Conservation (phyloP, 495 filamentous ascomycete genomes). For the Trichocladium uniseriatum region DNA sequence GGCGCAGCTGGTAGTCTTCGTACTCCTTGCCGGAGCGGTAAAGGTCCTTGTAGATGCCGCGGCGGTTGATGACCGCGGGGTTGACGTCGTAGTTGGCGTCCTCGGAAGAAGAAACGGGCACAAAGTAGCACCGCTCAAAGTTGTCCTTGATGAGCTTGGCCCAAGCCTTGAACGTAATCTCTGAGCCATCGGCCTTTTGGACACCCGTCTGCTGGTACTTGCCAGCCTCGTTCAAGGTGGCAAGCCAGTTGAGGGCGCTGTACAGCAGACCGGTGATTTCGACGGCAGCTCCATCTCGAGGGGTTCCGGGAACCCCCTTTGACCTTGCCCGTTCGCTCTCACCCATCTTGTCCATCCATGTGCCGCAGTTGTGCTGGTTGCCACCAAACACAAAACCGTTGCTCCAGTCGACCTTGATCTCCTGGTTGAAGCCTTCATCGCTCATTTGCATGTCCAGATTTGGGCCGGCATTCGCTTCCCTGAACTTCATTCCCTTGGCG, state of each 20-base stretch:
- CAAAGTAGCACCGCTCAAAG: constrained; percentile 85
- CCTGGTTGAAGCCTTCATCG: constrained; percentile 79
- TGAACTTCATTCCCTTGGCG: constrained; percentile 78
- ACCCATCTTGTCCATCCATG: constrained; percentile 99
- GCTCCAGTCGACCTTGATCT: constrained; percentile 85
- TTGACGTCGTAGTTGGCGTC: constrained; percentile 76
- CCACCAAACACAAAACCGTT: constrained; percentile 92
- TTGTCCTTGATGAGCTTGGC: constrained; percentile 68
- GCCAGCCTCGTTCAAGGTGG: constrained; percentile 52
- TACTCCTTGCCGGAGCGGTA: constrained; percentile 88
- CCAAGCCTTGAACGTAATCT: constrained; percentile 72
- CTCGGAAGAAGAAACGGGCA: constrained; percentile 59
- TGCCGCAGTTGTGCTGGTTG: constrained; percentile 90
- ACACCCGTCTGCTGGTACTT: constrained; percentile 66
- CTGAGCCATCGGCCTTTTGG: constrained; percentile 45
- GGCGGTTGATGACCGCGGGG: constrained; percentile 64
- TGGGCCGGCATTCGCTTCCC: constrained; percentile 88
- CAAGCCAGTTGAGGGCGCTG: constrained; percentile 76
- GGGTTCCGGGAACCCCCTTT: constrained; percentile 93
- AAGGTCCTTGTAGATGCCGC: constrained; percentile 96
- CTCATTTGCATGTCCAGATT: constrained; percentile 89
- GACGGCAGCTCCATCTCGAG: constrained; percentile 87
- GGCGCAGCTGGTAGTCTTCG: constrained; percentile 92
- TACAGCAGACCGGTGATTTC: constrained; percentile 92
- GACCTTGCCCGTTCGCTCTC: constrained; percentile 83